Base-by-base conservation (phyloP, 2,329 filamentous ascomycete genomes). In the Blastomyces percursus region DNA sequence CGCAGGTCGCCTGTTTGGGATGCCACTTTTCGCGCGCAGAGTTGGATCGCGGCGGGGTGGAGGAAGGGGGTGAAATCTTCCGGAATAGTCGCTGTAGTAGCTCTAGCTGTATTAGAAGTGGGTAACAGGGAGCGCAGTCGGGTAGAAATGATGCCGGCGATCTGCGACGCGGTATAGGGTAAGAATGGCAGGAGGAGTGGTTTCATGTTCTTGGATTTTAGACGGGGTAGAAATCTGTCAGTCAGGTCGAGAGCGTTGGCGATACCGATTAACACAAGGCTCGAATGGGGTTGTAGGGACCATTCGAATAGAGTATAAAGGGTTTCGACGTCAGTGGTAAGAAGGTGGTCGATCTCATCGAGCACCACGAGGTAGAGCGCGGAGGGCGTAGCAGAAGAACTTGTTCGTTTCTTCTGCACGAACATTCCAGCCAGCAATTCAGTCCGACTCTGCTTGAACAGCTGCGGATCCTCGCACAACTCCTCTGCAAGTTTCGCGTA, bases 251-350 rank as follows among this genome's bases (percentile, higher is more conserved):
- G 81, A 3, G 94, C 94, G 71, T 99, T 99, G 68, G 94, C 94
- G 71, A 99, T 96, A 57, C 94, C 94, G 59, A 99, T 84, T 21
- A 99, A 80, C 44, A 94, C 80, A 5, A 99, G 85, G 24, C 84
- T 85, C 0, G 94, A 96, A 1, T 84, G 84, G 66, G 86, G 86
- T 65, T 90, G 85, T 70, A 99, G 79, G 1, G 94, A 95, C 92
- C 93, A 97, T 73, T 96, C 92, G 68, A 99, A 96, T n/a, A 99
- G 80, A 65, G 86, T 89, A 76, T 97, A 96, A 16, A 99, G 80
- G 61, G 94, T 88, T 68, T 95, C 91, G 63, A 94, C 79, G 68
- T 96, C 93, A 66, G 96, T 81, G 1, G 90, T 93, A 50, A 99
- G 81, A 59, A 99, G 86, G 71, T 96, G 90, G 71, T 99, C 94